Evolutionary conservation across 2,329 filamentous ascomycete species (phyloP).

Genomic region (Cadophora sp.): DNA sequence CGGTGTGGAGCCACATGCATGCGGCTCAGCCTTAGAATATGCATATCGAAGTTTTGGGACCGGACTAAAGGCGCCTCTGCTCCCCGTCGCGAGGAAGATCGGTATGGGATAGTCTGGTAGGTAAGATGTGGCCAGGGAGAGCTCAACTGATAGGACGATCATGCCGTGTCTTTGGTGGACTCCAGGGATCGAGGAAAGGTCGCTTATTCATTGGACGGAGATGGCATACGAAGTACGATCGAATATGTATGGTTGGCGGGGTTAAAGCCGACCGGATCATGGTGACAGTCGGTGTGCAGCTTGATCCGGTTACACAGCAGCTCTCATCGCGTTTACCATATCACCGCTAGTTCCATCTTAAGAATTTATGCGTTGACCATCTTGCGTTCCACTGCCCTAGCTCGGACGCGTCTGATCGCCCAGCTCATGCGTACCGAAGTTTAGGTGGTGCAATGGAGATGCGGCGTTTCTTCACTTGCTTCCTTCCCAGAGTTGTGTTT

Average conservation of each 20-base stretch:
- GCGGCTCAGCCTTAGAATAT: constrained; percentile 6
- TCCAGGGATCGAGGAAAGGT: background rate
- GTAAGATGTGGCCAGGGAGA: background rate
- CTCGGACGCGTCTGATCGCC: background rate
- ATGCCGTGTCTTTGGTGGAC: no score
- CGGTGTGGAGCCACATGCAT: background rate
- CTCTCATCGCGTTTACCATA: background rate
- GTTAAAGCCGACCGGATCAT: background rate
- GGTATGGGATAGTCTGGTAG: background rate
- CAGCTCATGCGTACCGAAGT: background rate
- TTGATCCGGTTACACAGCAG: background rate
- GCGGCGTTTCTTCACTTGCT: constrained; percentile 1
- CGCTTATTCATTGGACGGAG: background rate
- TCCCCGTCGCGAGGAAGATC: background rate
- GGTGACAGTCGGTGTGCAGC: background rate
- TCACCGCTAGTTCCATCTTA: background rate
- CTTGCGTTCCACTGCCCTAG: background rate
- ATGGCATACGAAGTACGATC: background rate
- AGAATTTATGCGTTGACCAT: background rate
- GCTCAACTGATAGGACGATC: background rate
- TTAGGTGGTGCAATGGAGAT: background rate
- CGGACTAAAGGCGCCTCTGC: background rate
- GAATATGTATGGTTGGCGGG: background rate
- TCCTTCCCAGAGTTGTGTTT: constrained; percentile 11
- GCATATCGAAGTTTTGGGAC: constrained; percentile 7